These are phyloP conservation scores for Boletellus ananas DNA, from an alignment of 768 basidiomycete genomes.

Conservation along the genomic window DNA sequence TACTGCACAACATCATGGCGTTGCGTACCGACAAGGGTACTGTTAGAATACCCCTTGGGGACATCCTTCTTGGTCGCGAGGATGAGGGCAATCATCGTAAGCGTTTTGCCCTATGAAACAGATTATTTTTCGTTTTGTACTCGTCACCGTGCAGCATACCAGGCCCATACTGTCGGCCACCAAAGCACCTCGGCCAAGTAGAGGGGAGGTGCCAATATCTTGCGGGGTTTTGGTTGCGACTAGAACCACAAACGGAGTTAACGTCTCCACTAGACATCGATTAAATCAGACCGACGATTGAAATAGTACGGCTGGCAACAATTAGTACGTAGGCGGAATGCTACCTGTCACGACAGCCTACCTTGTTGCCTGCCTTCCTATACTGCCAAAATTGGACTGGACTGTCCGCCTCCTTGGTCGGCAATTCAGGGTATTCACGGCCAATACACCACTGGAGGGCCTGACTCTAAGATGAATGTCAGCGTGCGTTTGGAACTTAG, in stretches of 20 bases:
- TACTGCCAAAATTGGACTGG: slow-evolving; percentile 91
- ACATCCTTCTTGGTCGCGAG: slow-evolving; percentile 71
- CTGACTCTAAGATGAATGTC: slow-evolving; percentile 52
- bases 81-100: slow-evolving; percentile 82
- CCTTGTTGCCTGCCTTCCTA: slow-evolving; percentile 52
- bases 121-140: slow-evolving; percentile 1
- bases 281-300: slow-evolving; percentile 48
- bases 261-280: background rate
- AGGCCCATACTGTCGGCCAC: slow-evolving; percentile 89
- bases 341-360: slow-evolving; percentile 22
- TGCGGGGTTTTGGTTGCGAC: slow-evolving; percentile 84
- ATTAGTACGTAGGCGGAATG: background rate
- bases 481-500: background rate
- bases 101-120: slow-evolving; percentile 73
- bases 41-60: slow-evolving; percentile 51
- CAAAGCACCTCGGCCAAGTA: slow-evolving; percentile 79
- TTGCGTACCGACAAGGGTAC: slow-evolving; percentile 73
- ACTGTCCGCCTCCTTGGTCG: slow-evolving; percentile 58
- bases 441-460: slow-evolving; percentile 83
- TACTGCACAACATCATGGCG: background rate
- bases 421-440: slow-evolving; percentile 73
- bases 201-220: slow-evolving; percentile 45
- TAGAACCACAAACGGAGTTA: slow-evolving; percentile 23
- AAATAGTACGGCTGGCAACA: slow-evolving; percentile 54
- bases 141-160: slow-evolving; percentile 25